Percentiles rank a stretch among this genome's conserved stretches.
Evolutionary conservation across 441 rosid genomes (phyloP).

Genomic region (Lepidium campestre): DNA sequence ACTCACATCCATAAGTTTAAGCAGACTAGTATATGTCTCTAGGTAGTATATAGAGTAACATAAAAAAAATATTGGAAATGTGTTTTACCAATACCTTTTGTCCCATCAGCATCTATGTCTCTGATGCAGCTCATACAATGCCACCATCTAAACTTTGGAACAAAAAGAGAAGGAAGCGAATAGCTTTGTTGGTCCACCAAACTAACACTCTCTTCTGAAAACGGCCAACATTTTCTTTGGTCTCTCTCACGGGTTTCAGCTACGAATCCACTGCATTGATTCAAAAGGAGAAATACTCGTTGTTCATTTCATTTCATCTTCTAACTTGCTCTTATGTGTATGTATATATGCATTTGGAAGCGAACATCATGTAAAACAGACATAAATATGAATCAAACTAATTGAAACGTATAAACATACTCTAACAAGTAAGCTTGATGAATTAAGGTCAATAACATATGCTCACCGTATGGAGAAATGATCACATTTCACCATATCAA

Average conservation of each 20-base stretch:
- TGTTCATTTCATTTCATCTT: background rate
- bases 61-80: background rate
- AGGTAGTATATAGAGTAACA: background rate
- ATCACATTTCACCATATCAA: slow-evolving; percentile 40
- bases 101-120: slow-evolving; percentile 31
- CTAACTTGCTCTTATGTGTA: background rate
- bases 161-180: slow-evolving; percentile 55
- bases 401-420: background rate
- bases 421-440: background rate
- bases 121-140: slow-evolving; percentile 49
- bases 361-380: background rate
- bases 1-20: slow-evolving; percentile 5
- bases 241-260: slow-evolving; percentile 66
- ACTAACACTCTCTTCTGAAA: slow-evolving; percentile 37
- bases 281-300: background rate
- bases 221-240: slow-evolving; percentile 68
- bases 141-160: slow-evolving; percentile 73
- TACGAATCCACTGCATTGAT: slow-evolving; percentile 69
- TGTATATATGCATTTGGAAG: background rate
- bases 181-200: slow-evolving; percentile 31
- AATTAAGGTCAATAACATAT: background rate
- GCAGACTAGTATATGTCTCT: background rate
- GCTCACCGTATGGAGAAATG: slow-evolving; percentile 88
- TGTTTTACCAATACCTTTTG: slow-evolving; percentile 7
- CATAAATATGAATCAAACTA: background rate